These are phyloP conservation scores for Murraya paniculata DNA, from an alignment of 345 rosid genomes.

Conservation along the genomic window DNA sequence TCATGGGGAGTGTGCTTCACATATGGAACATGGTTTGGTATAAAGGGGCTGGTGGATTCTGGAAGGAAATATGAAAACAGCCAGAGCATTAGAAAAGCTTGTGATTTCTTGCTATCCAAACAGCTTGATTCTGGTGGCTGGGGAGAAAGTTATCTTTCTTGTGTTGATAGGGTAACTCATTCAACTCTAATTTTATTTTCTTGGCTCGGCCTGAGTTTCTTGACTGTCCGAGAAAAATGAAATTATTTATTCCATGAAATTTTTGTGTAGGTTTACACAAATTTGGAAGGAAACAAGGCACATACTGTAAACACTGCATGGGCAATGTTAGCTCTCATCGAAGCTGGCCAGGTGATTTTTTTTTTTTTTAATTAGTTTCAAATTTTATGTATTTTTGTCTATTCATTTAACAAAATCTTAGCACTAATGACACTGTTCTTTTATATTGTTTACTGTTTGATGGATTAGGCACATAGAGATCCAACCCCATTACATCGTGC, in stretches of 20 bases:
- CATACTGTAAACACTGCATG: slow-evolving; percentile 69
- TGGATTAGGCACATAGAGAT: slow-evolving; percentile 46
- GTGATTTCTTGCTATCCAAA: slow-evolving; percentile 53
- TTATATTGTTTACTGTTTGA: neutral
- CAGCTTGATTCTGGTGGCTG: slow-evolving; percentile 61
- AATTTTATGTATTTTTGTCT: neutral
- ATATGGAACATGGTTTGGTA: slow-evolving; percentile 81
- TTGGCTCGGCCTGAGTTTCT: neutral
- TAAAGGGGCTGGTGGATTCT: slow-evolving; percentile 48
- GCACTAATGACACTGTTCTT: neutral
- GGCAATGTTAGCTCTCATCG: slow-evolving; percentile 70
- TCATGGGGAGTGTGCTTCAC: slow-evolving; percentile 81
- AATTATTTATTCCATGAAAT: neutral
- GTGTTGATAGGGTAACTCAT: slow-evolving; percentile 42
- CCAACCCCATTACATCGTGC: slow-evolving; percentile 53
- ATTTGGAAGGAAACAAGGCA: slow-evolving; percentile 42
- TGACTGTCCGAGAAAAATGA: neutral
- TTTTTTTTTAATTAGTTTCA: neutral
- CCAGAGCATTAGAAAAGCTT: slow-evolving; percentile 44
- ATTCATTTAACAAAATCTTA: neutral
- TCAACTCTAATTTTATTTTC: neutral
- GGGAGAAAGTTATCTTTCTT: slow-evolving; percentile 76
- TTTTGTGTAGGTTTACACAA: slow-evolving; percentile 38
- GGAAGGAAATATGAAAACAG: slow-evolving; percentile 41
- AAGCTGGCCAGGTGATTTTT: slow-evolving; percentile 55